These are phyloP conservation scores for Coriaria nepalensis DNA, from an alignment of 306 rosid genomes.

Conservation along the genomic window DNA sequence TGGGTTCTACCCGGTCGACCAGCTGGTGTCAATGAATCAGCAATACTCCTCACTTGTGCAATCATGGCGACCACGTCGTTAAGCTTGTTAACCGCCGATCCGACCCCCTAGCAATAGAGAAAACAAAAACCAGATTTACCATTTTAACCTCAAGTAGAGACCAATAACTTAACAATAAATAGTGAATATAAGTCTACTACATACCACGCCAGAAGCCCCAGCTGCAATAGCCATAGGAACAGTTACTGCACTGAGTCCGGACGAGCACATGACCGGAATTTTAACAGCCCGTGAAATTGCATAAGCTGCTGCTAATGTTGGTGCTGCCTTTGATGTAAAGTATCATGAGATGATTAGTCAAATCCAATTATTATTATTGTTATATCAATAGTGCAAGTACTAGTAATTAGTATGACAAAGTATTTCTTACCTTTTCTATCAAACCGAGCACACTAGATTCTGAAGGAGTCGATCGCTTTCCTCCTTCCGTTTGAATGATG, in stretches of 20 bases:
- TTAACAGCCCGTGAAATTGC: conserved; percentile 79
- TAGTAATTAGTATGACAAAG: too few relatives aligned
- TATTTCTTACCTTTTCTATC: conserved; percentile 70
- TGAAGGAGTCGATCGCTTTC: conserved; percentile 73
- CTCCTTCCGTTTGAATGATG: conserved; percentile 94
- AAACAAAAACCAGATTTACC: not conserved
- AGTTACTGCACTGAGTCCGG: conserved; percentile 74
- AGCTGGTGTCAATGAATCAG: conserved; percentile 42
- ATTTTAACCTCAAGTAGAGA: not conserved
- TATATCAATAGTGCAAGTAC: too few relatives aligned
- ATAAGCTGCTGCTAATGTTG: conserved; percentile 85
- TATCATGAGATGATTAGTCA: not conserved
- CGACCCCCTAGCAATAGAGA: conserved; percentile 55
- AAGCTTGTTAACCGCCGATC: conserved; percentile 80
- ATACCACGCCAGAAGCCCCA: conserved; percentile 93
- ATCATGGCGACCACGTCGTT: conserved; percentile 81
- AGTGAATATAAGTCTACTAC: not conserved
- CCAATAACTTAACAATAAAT: not conserved
- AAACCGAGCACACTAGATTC: conserved; percentile 74
- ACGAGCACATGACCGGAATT: conserved; percentile 82
- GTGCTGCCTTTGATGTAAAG: conserved; percentile 49
- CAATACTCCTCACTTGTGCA: conserved; percentile 73
- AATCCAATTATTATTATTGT: too few relatives aligned
- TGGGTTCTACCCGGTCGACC: conserved; percentile 15
- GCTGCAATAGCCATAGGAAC: conserved; percentile 92